Conservation (phyloP, 495 filamentous ascomycete species). For the Parmelia sp. region DNA sequence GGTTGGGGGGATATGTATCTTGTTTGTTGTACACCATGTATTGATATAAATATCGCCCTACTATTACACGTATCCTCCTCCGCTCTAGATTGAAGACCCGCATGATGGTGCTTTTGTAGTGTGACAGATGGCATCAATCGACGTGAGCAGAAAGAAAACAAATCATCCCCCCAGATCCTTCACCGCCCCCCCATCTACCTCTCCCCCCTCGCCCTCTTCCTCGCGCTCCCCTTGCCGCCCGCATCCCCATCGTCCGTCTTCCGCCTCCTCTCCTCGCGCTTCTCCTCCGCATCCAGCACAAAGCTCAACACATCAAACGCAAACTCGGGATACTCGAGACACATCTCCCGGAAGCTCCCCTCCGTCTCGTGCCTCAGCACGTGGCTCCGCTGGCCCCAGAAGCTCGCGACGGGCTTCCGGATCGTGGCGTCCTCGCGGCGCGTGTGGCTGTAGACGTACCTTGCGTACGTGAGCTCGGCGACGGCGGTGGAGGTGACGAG, state of each 20-base stretch:
- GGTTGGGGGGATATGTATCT: neutral
- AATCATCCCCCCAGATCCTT: neutral
- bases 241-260: constrained; percentile 27
- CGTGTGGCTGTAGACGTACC: constrained; percentile 82
- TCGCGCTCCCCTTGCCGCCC: constrained; percentile 30
- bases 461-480: constrained; percentile 83
- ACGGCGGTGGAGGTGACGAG: constrained; percentile 74
- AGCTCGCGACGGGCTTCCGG: constrained; percentile 76
- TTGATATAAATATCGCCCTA: neutral
- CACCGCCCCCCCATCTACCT: neutral
- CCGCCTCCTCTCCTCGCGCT: constrained; percentile 36
- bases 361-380: constrained; percentile 76
- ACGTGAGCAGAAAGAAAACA: neutral
- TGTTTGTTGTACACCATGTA: neutral
- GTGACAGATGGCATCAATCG: neutral
- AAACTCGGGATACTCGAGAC: constrained; percentile 85
- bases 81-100: neutral
- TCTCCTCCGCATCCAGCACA: constrained; percentile 62
- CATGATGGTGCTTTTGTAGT: neutral
- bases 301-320: constrained; percentile 79
- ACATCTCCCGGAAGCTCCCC: constrained; percentile 70
- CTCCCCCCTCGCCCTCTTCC: constrained; percentile 41
- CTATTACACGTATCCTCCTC: neutral
- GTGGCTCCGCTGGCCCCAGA: constrained; percentile 80
- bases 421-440: constrained; percentile 60